A percentile compares a stretch with the other conserved stretches of the same genome.
These are phyloP conservation scores for Cynanchum wilfordii DNA, from an alignment of 257 asterid species.

Conservation along the genomic window DNA sequence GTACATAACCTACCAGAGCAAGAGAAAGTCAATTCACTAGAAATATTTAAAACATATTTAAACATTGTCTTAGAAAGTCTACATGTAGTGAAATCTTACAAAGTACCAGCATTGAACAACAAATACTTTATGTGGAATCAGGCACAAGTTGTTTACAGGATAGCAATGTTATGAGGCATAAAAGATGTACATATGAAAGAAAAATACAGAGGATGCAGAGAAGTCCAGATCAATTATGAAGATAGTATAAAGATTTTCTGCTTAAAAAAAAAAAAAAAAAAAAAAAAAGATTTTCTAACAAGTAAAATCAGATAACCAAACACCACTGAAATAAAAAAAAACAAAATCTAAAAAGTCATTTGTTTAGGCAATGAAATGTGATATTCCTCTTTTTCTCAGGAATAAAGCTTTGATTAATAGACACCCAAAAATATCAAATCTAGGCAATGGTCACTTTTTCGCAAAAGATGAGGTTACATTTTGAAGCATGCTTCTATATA, in stretches of 20 bases:
- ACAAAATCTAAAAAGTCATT: neutral
- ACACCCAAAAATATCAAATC: neutral
- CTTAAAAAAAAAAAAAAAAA: no score
- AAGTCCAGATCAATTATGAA: neutral
- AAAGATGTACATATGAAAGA: neutral
- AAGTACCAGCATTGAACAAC: neutral
- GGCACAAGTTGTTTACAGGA: neutral
- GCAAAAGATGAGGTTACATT: neutral
- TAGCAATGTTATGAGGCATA: neutral
- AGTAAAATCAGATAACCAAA: neutral
- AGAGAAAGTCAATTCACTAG: neutral
- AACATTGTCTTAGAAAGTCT: neutral
- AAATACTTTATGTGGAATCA: neutral
- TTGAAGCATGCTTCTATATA: neutral
- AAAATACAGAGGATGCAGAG: neutral
- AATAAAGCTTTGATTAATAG: neutral
- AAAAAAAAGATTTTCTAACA: no score
- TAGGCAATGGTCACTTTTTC: neutral
- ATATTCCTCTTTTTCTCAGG: neutral
- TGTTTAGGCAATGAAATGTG: neutral
- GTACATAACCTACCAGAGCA: constrained; percentile 48
- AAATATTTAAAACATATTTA: neutral
- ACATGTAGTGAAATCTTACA: neutral
- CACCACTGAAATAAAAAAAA: neutral
- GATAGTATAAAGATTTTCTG: neutral